Base-by-base conservation (phyloP, 768 basidiomycete species). In the Macrolepiota albuminosa region DNA sequence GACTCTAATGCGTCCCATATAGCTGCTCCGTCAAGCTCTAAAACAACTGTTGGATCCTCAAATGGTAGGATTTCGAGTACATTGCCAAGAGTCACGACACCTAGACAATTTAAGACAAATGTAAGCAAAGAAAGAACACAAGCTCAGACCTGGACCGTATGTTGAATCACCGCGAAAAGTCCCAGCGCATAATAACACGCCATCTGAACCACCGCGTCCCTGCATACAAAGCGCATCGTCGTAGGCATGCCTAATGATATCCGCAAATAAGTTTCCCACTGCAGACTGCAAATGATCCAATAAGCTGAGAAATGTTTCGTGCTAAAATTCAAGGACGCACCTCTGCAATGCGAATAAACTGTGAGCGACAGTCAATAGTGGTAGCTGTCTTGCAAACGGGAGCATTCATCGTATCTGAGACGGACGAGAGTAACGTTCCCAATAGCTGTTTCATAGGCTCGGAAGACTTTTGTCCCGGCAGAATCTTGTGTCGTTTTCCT, bases 1-100 rank as follows among this genome's bases (percentile, higher is more conserved):
- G 78, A 77, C 68, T 97, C 94, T 39, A 96, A 64, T 0, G 88
- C 85, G 45, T 84, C 85, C 91, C 92, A 95, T 47, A 96, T 79
- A 0, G 85, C 77, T 64, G 81, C 78, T 2, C 94, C 93, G 63
- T 91, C 85, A 16, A 96, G 70, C 69, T 94, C 88, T 11, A 94
- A 65, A 3, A 93, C 91, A 6, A 97, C 81, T 16, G 88, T 76
- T 2, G 93, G 87, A 65, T 96, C 94, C 57, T 90, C 88, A 61
- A 94, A 96, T 0, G 94, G 94, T 33, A 96, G 72, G 21, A 95
- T 93, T 68, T 95, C 94, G 42, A 95, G 68, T 57, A 95, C 88
- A 68, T 97, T 88, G 0, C 94, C 93, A 1, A 97, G 77, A 4
- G 87, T 94, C 54, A 97, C 75, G 34, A 80, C 70, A 0, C 94